phyloP scores from a whole-genome alignment of 2,329 filamentous ascomycete species.

The Alternaria burnsii region DNA sequence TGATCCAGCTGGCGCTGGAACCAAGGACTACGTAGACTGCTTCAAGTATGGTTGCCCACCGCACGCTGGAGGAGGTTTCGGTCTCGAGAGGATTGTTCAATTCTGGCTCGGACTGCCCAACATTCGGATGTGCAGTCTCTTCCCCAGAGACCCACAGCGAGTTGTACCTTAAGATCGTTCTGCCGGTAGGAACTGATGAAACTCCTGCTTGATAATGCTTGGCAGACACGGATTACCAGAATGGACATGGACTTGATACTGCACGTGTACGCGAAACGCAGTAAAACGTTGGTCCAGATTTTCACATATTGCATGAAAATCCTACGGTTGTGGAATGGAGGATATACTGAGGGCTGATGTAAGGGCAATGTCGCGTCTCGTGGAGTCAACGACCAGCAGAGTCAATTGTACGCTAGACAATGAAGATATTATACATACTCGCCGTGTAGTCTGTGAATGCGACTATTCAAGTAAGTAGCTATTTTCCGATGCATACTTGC shows the following conservation, averaged over 20 bases:
- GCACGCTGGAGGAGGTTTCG: constrained; percentile 71
- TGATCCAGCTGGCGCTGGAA: constrained; percentile 66
- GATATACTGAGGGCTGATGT: neutral
- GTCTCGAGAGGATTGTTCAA: constrained; percentile 72
- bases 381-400: neutral
- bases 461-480: neutral
- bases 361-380: neutral
- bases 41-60: constrained; percentile 71
- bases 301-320: neutral
- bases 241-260: neutral
- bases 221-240: neutral
- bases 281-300: neutral
- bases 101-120: constrained; percentile 72
- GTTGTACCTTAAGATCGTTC: constrained; percentile 53
- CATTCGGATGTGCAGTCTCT: constrained; percentile 68
- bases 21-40: constrained; percentile 70
- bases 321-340: neutral
- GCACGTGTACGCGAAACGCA: neutral
- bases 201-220: neutral
- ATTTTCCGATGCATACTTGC: neutral
- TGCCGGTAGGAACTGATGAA: neutral
- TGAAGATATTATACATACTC: constrained; percentile 1
- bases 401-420: neutral
- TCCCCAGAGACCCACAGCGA: constrained; percentile 70
- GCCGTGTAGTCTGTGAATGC: neutral